Base-by-base conservation (phyloP, 495 filamentous ascomycete genomes). In the Neurospora tetraspora region DNA sequence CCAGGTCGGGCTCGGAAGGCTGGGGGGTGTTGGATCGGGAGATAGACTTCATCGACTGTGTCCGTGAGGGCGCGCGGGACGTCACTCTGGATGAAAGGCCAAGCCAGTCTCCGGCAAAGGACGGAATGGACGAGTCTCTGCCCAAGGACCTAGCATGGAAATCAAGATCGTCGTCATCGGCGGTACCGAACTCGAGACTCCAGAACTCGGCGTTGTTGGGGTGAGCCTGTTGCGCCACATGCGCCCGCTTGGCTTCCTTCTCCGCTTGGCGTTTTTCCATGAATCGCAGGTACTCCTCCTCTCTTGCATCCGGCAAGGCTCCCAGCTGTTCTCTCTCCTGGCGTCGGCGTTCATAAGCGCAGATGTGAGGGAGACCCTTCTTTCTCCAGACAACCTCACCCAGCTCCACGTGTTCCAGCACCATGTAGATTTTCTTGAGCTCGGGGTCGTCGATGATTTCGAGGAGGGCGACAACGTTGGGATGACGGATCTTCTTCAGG, bases 381-480 rank as follows among this genome's bases (percentile, higher is more conserved):
- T 91, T 94, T 45, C 95, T 89, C 96, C 96, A 99, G 27, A 92
- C 85, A 40, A 99, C 93, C 81, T 99, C 96, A 68, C 96, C 94
- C 31, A 93, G 88, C 78, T 97, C 92, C 73, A 98, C 94, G 80
- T 92, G 94, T 79, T 99, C 96, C 47, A 99, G 84, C 27, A 98
- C 93, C 81, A 99, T 93, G 82, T 99, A 98, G 71, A 99, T 96
- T 82, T 99, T 99, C 83, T 96, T 95, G 72, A 91, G 87, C 75
- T 93, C 91, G 1, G 94, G 94, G 79, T 99, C 96, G 77, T 99
- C 96, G 77, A 99, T 98, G 77, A 99, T 94, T 81, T 99, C 96
- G 36, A 98, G 87, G 69, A 99, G 84, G 77, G 92, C 94, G 73
- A 98, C 96, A 47, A 99, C 92, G 75, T 98, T 97, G 18, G 93